Evolutionary conservation across 1,284 basidiomycete species (phyloP), one percentile per base, ranked within the genome.

Genomic region (Anthracocystis walkeri): DNA sequence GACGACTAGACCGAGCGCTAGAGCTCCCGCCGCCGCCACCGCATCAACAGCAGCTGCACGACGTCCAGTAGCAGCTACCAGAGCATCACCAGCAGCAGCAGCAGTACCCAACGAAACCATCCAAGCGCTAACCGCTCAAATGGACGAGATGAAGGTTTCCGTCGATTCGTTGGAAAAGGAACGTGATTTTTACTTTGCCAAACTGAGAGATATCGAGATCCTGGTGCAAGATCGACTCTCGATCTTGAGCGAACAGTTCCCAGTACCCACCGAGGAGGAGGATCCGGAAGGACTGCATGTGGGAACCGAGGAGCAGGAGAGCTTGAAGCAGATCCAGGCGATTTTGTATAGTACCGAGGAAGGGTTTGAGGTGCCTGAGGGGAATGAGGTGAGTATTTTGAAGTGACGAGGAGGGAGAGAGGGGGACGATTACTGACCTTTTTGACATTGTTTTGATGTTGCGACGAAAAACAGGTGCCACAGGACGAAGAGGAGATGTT

Each of bases 151-250:
- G 88, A 90, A 91, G 60, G 86, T 88, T 1, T 92, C 93, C 80
- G 88, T 97, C 72, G 94, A 95, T 85, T 92, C 92, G 82, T 86
- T 89, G 50, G 87, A 88, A 88, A 96, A 94, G 87, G 95, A 98
- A 87, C 88, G 95, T 46, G 95, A 98, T 86, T 99, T 99, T 86
- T 99, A 99, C 87, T 99, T 98, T 87, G 91, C 92, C 81, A 99
- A 98, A 90, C 68, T 84, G 11, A 75, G 82, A 18, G 92, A 96
- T 77, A 98, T 99, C 80, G 96, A 99, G 87, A 93, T 98, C 74
- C 88, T 98, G 23, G 93, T 93, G 3, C 86, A 84, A 42, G 86
- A 86, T 21, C 75, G 86, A 18, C 76, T 87, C 49, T 77, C 82
- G 33, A 64, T 81, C 20, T 56, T 81, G 12, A 77, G 74, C 5